Base-by-base conservation (phyloP, 2,329 filamentous ascomycete genomes). In the Triangularia verruculosa region DNA sequence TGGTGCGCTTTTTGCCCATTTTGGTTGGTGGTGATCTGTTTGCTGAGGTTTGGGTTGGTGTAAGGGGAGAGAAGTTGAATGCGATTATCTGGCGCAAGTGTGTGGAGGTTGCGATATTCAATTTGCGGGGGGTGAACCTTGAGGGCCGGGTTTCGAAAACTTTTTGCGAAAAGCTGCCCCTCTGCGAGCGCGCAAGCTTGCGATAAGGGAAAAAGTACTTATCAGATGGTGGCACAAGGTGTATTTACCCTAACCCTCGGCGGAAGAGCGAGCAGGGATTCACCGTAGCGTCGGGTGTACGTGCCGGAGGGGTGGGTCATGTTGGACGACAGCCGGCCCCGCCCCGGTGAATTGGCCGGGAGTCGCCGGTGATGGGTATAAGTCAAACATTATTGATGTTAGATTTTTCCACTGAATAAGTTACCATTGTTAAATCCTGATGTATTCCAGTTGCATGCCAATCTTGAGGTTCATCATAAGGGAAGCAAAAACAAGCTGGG, bases 1-100 rank as follows among this genome's bases (percentile, higher is more conserved):
- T 76, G 67, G 74, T 65, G 30, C 76, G 68, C 61, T 77, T 77
- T 65, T 75, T 77, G 11, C 70, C 74, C 76, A 77, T 77, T 64
- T 34, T 66, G 60, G 30, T n/a, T 27, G 34, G 20, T 39, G n/a
- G n/a, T 24, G 13, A 24, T 32, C 20, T 11, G 47, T 27, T 11
- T 52, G 20, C 20, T 30, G 34, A 7, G 15, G 39, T 47, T 22
- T 28, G 39, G 20, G 30, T n/a, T 34, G 32, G 32, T 34, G 4
- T 12, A 17, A 11, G 15, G 34, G 13, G 15, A 4, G 34, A 43
- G n/a, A 47, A 8, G n/a, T 1, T 47, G 39, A 20, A 47, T 47
- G 39, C 39, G 39, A 47, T 17, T 9, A 47, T n/a, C 39, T 47
- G 39, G 39, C 39, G 17, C 39, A 47, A 47, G 9, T 39, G 34